A percentile compares a stretch with the other conserved stretches of the same genome.
Conservation (phyloP, 345 rosid genomes). For the Pelargonium nanum region DNA sequence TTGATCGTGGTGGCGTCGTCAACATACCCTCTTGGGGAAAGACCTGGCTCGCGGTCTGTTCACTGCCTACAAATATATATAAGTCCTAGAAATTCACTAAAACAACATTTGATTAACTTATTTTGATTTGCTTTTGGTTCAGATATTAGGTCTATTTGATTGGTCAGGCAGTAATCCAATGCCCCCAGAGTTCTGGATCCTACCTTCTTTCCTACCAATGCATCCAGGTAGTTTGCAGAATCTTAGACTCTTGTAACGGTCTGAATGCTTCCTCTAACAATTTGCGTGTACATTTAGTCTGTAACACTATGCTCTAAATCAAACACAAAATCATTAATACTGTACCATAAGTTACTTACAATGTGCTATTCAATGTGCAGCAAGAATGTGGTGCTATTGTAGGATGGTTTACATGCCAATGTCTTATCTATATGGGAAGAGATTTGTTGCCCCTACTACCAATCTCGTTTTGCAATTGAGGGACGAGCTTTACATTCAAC, state of each 20-base stretch:
- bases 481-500: constrained; percentile 19
- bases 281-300: no score
- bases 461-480: constrained; percentile 23
- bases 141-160: constrained; percentile 22
- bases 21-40: no score
- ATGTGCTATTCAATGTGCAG: constrained; percentile 11
- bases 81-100: no score
- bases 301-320: no score
- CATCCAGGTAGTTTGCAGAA: constrained; percentile 21
- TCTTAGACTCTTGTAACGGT: no score
- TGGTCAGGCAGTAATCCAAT: constrained; percentile 26
- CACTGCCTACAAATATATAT: no score
- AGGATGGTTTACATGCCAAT: constrained; percentile 32
- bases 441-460: constrained; percentile 29
- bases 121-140: no score
- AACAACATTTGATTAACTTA: no score
- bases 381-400: constrained; percentile 30
- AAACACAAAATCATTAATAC: no score
- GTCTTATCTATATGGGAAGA: constrained; percentile 28
- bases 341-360: neutral
- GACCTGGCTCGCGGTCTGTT: no score
- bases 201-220: constrained; percentile 30
- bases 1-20: no score
- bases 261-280: no score
- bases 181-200: constrained; percentile 25